Conservation (phyloP, 2,329 filamentous ascomycete species). For the Botrytis deweyae region DNA sequence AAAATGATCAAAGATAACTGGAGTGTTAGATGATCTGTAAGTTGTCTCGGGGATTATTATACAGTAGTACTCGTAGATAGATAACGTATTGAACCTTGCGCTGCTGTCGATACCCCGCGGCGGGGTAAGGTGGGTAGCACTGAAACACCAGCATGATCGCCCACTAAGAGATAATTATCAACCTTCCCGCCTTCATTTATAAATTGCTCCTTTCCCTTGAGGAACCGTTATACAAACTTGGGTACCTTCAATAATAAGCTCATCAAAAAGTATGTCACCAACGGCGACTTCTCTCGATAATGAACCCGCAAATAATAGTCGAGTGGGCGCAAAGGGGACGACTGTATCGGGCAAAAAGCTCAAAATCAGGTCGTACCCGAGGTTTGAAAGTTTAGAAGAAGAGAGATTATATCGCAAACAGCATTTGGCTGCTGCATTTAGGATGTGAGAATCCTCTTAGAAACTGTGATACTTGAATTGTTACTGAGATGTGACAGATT, state of each 20-base stretch:
- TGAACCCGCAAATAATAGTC: slow-evolving; percentile 41
- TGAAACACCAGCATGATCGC: slow-evolving; percentile 1
- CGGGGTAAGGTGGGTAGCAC: background rate
- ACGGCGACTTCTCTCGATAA: slow-evolving; percentile 40
- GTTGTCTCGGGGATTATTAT: background rate
- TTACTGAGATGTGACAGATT: slow-evolving; percentile 21
- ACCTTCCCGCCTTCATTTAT: background rate
- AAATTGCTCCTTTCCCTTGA: background rate
- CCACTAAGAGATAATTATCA: background rate
- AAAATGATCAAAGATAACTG: background rate
- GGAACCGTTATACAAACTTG: background rate
- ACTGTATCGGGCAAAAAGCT: slow-evolving; percentile 45
- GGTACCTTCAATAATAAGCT: too few relatives aligned
- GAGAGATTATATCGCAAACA: slow-evolving; percentile 35
- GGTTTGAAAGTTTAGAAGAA: slow-evolving; percentile 32
- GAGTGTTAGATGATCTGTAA: background rate
- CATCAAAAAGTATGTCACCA: slow-evolving; percentile 39
- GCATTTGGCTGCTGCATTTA: slow-evolving; percentile 35
- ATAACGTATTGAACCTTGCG: background rate
- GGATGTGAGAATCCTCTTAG: slow-evolving; percentile 12
- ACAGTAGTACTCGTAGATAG: background rate
- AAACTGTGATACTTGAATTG: background rate
- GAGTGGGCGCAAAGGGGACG: slow-evolving; percentile 48
- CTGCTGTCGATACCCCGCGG: background rate
- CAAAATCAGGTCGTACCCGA: slow-evolving; percentile 48